Percentiles rank a stretch among this genome's conserved stretches.
phyloP scores from a whole-genome alignment of 2,329 filamentous ascomycete species.

The Ceratocystis eucalypticola region DNA sequence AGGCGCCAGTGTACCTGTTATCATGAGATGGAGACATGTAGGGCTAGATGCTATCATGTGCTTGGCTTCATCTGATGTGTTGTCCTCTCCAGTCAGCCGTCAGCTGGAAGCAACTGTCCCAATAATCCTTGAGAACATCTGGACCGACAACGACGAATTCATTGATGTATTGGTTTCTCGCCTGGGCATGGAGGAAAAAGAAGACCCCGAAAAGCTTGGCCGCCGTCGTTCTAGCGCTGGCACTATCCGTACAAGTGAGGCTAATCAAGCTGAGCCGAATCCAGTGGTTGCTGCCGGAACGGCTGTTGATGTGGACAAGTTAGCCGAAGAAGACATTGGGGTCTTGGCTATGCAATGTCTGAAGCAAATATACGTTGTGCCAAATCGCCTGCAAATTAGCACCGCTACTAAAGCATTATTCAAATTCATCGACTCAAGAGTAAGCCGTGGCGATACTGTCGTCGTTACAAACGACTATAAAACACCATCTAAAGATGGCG shows the following conservation, averaged over 20 bases:
- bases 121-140: conserved; percentile 74
- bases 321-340: conserved; percentile 80
- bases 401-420: conserved; percentile 61
- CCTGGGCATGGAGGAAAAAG: conserved; percentile 53
- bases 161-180: conserved; percentile 55
- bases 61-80: conserved; percentile 63
- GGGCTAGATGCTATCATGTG: conserved; percentile 69
- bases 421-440: conserved; percentile 54
- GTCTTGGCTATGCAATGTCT: conserved; percentile 74
- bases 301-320: conserved; percentile 72
- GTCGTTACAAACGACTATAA: conserved; percentile 41
- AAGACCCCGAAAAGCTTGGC: conserved; percentile 48
- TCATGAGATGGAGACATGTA: conserved; percentile 62
- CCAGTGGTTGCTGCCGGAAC: conserved; percentile 64
- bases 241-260: conserved; percentile 60
- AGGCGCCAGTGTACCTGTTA: conserved; percentile 50
- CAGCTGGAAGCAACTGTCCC: conserved; percentile 71
- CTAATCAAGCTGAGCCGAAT: conserved; percentile 44
- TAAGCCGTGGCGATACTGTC: conserved; percentile 38
- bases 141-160: conserved; percentile 57
- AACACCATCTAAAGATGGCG: conserved; percentile 36
- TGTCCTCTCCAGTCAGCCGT: conserved; percentile 59
- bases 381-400: conserved; percentile 70
- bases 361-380: conserved; percentile 70
- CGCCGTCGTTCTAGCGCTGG: conserved; percentile 65